Conservation (phyloP, 2,329 filamentous ascomycete species). For the Keithomyces neogunnii region DNA sequence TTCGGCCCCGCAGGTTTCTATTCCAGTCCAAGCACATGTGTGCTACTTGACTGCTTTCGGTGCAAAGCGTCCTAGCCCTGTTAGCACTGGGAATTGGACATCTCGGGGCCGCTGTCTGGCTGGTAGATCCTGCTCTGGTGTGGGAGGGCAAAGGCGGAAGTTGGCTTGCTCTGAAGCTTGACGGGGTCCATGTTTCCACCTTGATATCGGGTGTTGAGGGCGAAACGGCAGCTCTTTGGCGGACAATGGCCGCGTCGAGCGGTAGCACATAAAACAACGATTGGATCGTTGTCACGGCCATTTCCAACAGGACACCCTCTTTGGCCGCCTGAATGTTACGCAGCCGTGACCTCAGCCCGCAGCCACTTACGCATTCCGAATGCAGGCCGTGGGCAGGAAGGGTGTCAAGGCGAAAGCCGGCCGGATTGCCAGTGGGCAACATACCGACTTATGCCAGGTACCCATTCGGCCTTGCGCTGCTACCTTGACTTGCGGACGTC, state of each 20-base stretch:
- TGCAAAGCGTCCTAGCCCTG: neutral
- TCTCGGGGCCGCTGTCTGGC: neutral
- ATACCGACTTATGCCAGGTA: slow-evolving; percentile 8
- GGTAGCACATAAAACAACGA: slow-evolving; percentile 1
- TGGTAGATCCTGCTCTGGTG: neutral
- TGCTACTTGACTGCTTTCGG: neutral
- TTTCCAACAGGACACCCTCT: neutral
- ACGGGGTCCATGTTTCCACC: neutral
- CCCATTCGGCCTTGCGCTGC: slow-evolving; percentile 2
- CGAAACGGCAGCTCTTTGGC: neutral
- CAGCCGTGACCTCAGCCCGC: neutral
- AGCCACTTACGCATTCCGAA: neutral
- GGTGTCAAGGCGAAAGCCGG: slow-evolving; percentile 1
- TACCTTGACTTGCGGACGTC: neutral
- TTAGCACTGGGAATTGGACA: neutral
- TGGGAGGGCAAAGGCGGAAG: neutral
- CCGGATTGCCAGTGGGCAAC: slow-evolving; percentile 2
- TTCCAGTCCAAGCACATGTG: neutral
- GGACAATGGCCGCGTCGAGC: neutral
- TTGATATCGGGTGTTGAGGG: neutral
- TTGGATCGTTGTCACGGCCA: slow-evolving; percentile 2
- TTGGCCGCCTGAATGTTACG: neutral
- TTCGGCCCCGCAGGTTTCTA: neutral
- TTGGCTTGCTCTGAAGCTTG: too few species aligned
- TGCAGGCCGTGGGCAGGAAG: neutral